Evolutionary conservation across 306 rosid genomes (phyloP).

Genomic region (Quercus dentata): DNA sequence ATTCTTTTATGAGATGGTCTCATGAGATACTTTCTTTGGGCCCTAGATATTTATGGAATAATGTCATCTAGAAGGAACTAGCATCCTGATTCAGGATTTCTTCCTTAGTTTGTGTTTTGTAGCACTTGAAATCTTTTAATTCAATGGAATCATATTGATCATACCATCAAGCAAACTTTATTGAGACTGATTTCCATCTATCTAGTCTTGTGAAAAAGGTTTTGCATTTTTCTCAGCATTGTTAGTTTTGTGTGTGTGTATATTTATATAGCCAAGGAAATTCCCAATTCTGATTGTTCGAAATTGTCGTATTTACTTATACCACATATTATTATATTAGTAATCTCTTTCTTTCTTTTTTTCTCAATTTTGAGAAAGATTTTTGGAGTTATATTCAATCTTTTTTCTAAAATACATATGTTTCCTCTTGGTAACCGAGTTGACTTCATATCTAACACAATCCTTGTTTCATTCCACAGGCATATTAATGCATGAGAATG

Average conservation of each 20-base stretch:
- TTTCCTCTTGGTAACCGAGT: not conserved
- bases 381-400: not conserved
- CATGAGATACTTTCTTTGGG: no score
- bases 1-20: no score
- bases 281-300: not conserved
- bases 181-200: not conserved
- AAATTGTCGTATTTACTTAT: not conserved
- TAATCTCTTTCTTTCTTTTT: not conserved
- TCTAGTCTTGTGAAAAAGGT: not conserved
- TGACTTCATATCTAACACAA: not conserved
- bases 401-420: no score
- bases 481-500: not conserved
- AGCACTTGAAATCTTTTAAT: not conserved
- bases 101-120: not conserved
- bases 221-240: not conserved
- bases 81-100: not conserved
- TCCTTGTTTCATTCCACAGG: not conserved
- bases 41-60: no score
- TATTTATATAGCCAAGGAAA: not conserved
- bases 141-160: not conserved
- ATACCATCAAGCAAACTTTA: not conserved
- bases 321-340: not conserved
- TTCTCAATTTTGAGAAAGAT: not conserved
- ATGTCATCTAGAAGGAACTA: not conserved
- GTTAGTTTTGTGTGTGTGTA: not conserved